Conservation (phyloP, 352 stramenopile genomes). For the Globisporangium spiculum region DNA sequence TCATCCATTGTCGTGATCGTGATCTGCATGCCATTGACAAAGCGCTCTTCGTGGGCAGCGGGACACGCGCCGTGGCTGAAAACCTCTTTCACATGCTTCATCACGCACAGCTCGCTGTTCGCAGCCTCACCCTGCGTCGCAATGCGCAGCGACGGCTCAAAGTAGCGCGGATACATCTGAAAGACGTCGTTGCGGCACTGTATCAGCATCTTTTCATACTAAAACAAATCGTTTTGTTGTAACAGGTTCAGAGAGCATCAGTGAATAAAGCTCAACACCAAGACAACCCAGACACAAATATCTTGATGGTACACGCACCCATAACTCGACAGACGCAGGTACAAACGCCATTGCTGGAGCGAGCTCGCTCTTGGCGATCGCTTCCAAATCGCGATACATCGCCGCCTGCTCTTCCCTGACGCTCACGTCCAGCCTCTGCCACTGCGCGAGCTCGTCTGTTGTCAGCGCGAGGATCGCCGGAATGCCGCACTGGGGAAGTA, state of each 20-base stretch:
- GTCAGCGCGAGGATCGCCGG: conserved; percentile 52
- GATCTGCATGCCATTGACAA: conserved; percentile 15
- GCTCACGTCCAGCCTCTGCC: conserved; percentile 31
- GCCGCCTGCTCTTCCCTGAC: conserved; percentile 39
- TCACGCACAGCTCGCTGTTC: conserved; percentile 11
- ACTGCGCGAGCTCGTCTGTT: conserved; percentile 33
- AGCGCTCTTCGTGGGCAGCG: conserved; percentile 15
- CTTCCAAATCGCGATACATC: conserved; percentile 19
- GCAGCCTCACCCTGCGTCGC: conserved; percentile 18
- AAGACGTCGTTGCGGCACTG: conserved; percentile 58
- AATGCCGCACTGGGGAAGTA: conserved; percentile 39
- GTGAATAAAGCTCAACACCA: not conserved
- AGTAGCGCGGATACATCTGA: conserved; percentile 64
- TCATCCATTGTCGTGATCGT: not conserved
- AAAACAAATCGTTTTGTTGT: no score
- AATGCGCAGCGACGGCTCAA: conserved; percentile 40
- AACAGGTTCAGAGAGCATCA: not conserved
- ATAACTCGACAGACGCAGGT: conserved; percentile 22
- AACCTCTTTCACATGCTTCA: conserved; percentile 54
- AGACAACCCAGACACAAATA: not conserved
- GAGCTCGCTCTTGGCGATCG: conserved; percentile 24
- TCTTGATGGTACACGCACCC: conserved; percentile 20
- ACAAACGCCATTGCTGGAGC: conserved; percentile 18
- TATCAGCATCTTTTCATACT: conserved; percentile 37
- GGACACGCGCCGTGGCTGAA: conserved; percentile 23